Evolutionary conservation across 352 stramenopile genomes (phyloP).

Genomic region (Thalassiosira sp.): DNA sequence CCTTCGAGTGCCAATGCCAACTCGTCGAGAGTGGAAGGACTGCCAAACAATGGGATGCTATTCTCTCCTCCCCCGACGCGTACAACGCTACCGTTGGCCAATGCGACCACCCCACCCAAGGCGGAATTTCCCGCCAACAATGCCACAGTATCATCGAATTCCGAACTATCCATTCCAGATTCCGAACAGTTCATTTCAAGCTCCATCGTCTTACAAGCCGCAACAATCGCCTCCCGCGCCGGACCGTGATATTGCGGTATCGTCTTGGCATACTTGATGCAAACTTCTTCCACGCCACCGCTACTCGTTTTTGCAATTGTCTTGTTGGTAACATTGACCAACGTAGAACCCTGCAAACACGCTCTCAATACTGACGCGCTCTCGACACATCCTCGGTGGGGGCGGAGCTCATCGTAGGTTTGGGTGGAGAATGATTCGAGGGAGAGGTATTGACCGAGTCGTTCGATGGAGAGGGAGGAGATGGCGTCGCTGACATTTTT

Average conservation of each 20-base stretch:
- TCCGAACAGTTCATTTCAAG: slow-evolving; percentile 65
- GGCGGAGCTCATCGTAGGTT: slow-evolving; percentile 60
- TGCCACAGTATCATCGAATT: slow-evolving; percentile 43
- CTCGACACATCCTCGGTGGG: slow-evolving; percentile 56
- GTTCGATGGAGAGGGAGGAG: slow-evolving; percentile 50
- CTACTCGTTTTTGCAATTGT: not conserved
- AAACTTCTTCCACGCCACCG: not conserved
- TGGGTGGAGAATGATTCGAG: slow-evolving; percentile 32
- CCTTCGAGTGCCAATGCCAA: slow-evolving; percentile 24
- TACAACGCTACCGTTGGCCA: slow-evolving; percentile 17
- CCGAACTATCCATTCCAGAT: slow-evolving; percentile 2
- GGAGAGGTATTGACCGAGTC: slow-evolving; percentile 14
- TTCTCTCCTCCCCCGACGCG: slow-evolving; percentile 15
- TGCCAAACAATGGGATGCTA: not conserved
- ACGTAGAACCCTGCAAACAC: slow-evolving; percentile 40
- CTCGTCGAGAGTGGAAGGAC: not conserved
- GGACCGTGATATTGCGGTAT: slow-evolving; percentile 62
- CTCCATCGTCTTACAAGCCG: slow-evolving; percentile 56
- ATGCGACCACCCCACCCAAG: slow-evolving; percentile 17
- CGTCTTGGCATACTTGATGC: slow-evolving; percentile 24
- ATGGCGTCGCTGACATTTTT: slow-evolving; percentile 40
- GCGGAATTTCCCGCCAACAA: slow-evolving; percentile 29
- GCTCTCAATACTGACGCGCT: slow-evolving; percentile 51
- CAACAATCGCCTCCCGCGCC: slow-evolving; percentile 35
- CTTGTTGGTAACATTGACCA: slow-evolving; percentile 17